These are phyloP conservation scores for Malassezia restricta DNA, from an alignment of 1,284 basidiomycete species.

Conservation along the genomic window DNA sequence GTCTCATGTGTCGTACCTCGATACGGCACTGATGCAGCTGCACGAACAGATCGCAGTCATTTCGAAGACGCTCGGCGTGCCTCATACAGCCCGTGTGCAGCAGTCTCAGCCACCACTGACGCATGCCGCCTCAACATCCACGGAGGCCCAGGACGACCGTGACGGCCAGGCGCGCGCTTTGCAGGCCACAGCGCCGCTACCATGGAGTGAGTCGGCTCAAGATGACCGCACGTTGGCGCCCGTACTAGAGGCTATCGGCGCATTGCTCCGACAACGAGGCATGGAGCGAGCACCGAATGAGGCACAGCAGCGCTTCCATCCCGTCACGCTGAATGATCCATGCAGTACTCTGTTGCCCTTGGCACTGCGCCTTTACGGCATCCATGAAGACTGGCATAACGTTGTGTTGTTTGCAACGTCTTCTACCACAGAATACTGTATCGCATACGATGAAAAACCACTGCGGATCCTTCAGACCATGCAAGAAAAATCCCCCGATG, in stretches of 20 bases:
- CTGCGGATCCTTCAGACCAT: constrained; percentile 89
- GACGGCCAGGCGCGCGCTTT: too few relatives aligned
- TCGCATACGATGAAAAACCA: constrained; percentile 96
- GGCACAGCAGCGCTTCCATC: background rate
- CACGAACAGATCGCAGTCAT: constrained; percentile 26
- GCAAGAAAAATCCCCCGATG: constrained; percentile 91
- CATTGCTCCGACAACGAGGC: background rate
- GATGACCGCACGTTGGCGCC: background rate
- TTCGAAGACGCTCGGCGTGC: background rate
- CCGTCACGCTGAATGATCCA: constrained; percentile 64
- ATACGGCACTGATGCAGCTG: constrained; percentile 30
- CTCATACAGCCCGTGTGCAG: background rate
- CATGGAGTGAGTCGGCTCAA: background rate
- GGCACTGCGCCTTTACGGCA: constrained; percentile 95
- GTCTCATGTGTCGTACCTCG: constrained; percentile 28
- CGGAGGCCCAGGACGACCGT: too few relatives aligned
- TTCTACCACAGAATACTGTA: constrained; percentile 76
- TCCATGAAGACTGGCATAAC: constrained; percentile 95
- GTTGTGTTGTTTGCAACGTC: constrained; percentile 99
- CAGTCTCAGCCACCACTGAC: too few relatives aligned
- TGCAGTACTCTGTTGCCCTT: constrained; percentile 96
- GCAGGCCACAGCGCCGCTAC: too few relatives aligned
- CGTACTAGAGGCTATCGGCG: background rate
- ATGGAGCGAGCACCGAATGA: background rate
- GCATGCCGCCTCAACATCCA: too few relatives aligned